Percentiles rank a stretch among this genome's conserved stretches.
These are phyloP conservation scores for Apiospora marii DNA, from an alignment of 2,329 filamentous ascomycete species.

Conservation along the genomic window DNA sequence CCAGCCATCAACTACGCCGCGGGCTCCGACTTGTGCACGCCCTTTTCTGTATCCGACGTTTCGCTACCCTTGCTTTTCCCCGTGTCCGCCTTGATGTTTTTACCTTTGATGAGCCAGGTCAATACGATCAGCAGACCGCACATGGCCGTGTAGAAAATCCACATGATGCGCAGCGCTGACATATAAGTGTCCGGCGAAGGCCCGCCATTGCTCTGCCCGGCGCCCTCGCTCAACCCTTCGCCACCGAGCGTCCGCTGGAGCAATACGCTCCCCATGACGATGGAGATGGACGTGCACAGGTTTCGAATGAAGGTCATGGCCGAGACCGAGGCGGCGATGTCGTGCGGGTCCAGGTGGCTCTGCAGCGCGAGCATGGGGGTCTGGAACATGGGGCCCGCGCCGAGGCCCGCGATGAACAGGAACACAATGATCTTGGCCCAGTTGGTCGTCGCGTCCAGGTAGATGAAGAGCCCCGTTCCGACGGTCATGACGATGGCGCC, in stretches of 20 bases:
- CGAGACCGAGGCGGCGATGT: slow-evolving; percentile 62
- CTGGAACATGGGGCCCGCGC: slow-evolving; percentile 62
- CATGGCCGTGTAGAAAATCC: slow-evolving; percentile 24
- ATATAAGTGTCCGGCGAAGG: background rate
- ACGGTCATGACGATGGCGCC: slow-evolving; percentile 55
- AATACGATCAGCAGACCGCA: slow-evolving; percentile 48
- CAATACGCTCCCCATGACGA: slow-evolving; percentile 67
- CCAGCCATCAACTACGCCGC: background rate
- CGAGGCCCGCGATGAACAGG: slow-evolving; percentile 56
- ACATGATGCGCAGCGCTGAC: slow-evolving; percentile 22
- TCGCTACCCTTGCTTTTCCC: background rate
- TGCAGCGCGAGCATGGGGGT: slow-evolving; percentile 62
- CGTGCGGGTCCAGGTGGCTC: slow-evolving; percentile 54
- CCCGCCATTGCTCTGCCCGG: background rate
- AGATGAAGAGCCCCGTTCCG: slow-evolving; percentile 54
- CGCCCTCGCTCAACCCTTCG: background rate
- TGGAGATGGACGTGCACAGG: slow-evolving; percentile 60
- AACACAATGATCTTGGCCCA: slow-evolving; percentile 42
- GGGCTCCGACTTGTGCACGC: background rate
- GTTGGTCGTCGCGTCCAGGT: slow-evolving; percentile 54
- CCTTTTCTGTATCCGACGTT: background rate
- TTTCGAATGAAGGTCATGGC: slow-evolving; percentile 63
- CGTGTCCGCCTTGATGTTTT: slow-evolving; percentile 40
- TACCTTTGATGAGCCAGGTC: slow-evolving; percentile 64
- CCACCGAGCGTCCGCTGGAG: slow-evolving; percentile 52